phyloP scores from a whole-genome alignment of 768 basidiomycete species.

The Xerocomellus dryophilus region DNA sequence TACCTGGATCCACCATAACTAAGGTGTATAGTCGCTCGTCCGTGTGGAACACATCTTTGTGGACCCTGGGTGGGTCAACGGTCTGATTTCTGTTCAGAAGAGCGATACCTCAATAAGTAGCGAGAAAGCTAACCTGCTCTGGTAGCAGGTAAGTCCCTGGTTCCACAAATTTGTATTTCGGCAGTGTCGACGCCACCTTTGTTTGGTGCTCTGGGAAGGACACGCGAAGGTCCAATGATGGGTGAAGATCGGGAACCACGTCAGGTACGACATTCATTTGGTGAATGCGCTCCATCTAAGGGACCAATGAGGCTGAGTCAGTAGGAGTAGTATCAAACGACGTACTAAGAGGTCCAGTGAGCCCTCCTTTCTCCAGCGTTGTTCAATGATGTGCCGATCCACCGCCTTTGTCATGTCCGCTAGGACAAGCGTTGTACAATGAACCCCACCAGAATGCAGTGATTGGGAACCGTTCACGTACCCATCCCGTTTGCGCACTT shows the following conservation, averaged over 20 bases:
- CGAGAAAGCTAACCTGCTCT: constrained; percentile 52
- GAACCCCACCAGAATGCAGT: neutral
- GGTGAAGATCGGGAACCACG: constrained; percentile 66
- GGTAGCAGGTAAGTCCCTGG: constrained; percentile 69
- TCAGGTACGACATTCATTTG: constrained; percentile 94
- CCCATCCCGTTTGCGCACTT: constrained; percentile 75
- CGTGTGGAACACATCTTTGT: constrained; percentile 75
- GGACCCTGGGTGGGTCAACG: constrained; percentile 56
- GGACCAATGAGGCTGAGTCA: neutral
- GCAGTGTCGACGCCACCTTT: constrained; percentile 21
- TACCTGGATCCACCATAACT: constrained; percentile 84
- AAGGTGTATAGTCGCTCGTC: constrained; percentile 84
- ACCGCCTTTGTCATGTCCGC: constrained; percentile 67
- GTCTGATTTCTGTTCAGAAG: constrained; percentile 46
- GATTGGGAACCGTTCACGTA: constrained; percentile 36
- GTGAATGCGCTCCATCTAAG: constrained; percentile 87
- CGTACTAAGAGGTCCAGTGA: constrained; percentile 75
- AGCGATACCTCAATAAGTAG: neutral
- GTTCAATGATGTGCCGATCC: constrained; percentile 78
- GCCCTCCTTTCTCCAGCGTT: constrained; percentile 83
- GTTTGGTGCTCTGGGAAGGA: constrained; percentile 42
- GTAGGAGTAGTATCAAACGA: neutral
- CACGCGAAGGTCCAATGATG: constrained; percentile 74
- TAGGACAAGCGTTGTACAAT: constrained; percentile 23
- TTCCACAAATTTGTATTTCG: constrained; percentile 46